A percentile compares a stretch with the other conserved stretches of the same genome.
These are phyloP conservation scores for Rhizopogon rudus DNA, from an alignment of 768 basidiomycete species.

Conservation along the genomic window DNA sequence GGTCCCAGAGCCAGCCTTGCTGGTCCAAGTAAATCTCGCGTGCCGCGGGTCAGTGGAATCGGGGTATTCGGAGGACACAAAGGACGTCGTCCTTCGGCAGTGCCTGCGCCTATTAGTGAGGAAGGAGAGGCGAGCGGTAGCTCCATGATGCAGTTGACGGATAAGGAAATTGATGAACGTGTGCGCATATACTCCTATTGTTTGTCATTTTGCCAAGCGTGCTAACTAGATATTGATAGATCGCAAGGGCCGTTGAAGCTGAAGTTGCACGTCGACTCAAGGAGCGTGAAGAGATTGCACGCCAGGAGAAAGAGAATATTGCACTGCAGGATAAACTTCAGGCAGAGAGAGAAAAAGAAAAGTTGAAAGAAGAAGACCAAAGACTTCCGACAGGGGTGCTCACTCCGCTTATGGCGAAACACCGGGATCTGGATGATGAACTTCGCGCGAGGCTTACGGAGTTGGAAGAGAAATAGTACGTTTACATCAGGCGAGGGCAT, in stretches of 20 bases:
- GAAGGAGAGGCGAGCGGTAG: conserved; percentile 11
- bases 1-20: conserved; percentile 1
- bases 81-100: conserved; percentile 14
- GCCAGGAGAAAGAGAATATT: conserved; percentile 24
- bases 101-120: conserved; percentile 8
- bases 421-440: conserved; percentile 66
- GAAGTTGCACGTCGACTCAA: conserved; percentile 67
- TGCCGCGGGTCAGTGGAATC: conserved; percentile 26
- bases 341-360: conserved; percentile 7
- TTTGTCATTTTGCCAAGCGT: not conserved
- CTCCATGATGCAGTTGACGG: conserved; percentile 35
- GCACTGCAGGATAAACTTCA: conserved; percentile 10
- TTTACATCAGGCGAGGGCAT: conserved; percentile 10
- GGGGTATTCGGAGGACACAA: conserved; percentile 12
- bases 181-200: conserved; percentile 31
- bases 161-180: conserved; percentile 72
- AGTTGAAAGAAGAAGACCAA: conserved; percentile 6
- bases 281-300: conserved; percentile 30
- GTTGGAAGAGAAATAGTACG: conserved; percentile 70
- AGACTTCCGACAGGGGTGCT: conserved; percentile 37
- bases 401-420: conserved; percentile 57
- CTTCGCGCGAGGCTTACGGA: conserved; percentile 60
- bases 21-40: conserved; percentile 17
- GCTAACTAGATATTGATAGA: conserved; percentile 33
- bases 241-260: conserved; percentile 67